Evolutionary conservation across 2,329 filamentous ascomycete species (phyloP).

Genomic region (Coniella lustricola): DNA sequence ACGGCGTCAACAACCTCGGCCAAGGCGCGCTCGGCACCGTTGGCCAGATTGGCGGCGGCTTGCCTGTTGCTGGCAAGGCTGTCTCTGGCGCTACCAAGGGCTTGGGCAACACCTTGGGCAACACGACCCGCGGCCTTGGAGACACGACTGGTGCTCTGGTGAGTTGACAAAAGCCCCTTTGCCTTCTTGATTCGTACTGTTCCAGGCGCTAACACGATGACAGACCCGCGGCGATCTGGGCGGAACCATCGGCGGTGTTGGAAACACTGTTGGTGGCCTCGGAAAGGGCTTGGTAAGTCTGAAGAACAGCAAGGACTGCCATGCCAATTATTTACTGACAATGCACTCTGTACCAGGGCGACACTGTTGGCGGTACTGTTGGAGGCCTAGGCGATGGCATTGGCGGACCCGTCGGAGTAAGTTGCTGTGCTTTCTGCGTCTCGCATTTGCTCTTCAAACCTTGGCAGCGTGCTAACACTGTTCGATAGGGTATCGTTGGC

Average conservation of each 20-base stretch:
- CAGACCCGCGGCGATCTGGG: conserved; percentile 10
- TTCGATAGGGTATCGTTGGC: conserved; percentile 7
- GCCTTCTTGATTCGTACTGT: too few relatives aligned
- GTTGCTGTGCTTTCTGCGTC: neutral
- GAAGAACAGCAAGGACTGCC: too few relatives aligned
- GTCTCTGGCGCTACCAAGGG: conserved; percentile 11
- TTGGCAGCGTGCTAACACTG: neutral
- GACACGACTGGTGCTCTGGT: conserved; percentile 13
- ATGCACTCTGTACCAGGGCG: conserved; percentile 1
- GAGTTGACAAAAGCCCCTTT: neutral
- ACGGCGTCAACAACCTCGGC: conserved; percentile 5
- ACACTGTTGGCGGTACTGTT: conserved; percentile 14
- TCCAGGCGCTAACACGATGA: neutral
- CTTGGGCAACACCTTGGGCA: conserved; percentile 9
- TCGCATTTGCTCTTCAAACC: neutral
- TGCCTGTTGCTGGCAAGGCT: conserved; percentile 12
- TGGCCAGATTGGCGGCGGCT: conserved; percentile 7
- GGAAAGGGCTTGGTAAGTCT: conserved; percentile 13
- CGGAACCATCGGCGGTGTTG: conserved; percentile 8
- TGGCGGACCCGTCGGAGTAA: conserved; percentile 12
- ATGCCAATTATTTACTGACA: fast-evolving
- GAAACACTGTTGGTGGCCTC: conserved; percentile 13
- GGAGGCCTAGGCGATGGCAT: conserved; percentile 13
- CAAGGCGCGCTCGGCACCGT: conserved; percentile 11
- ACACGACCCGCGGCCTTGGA: conserved; percentile 10